A percentile compares a stretch with the other conserved stretches of the same genome.
These are phyloP conservation scores for Trichoderma cornu-damae DNA, from an alignment of 2,329 filamentous ascomycete genomes.

Conservation along the genomic window DNA sequence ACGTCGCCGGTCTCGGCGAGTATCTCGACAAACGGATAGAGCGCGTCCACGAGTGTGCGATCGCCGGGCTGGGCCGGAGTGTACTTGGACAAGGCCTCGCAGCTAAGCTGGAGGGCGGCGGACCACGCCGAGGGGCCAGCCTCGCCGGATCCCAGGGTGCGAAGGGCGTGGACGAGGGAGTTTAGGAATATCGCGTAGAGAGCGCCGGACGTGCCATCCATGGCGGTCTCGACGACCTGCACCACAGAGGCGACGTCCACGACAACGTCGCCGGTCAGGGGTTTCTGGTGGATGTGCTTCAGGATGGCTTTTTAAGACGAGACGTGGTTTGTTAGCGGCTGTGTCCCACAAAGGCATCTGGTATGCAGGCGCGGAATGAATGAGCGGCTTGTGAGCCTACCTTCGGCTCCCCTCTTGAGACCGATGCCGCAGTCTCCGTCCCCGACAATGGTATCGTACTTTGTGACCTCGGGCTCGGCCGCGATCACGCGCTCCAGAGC, in stretches of 20 bases:
- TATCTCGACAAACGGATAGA: conserved; percentile 78
- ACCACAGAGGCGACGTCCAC: conserved; percentile 50
- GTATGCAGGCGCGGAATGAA: not conserved
- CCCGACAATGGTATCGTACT: conserved; percentile 75
- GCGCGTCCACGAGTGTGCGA: conserved; percentile 81
- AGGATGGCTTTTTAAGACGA: conserved; percentile 45
- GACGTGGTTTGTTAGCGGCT: conserved; percentile 25
- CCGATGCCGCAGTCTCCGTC: conserved; percentile 89
- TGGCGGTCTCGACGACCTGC: conserved; percentile 50
- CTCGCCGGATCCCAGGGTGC: conserved; percentile 37
- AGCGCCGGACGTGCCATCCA: conserved; percentile 59
- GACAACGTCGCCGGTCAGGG: conserved; percentile 48
- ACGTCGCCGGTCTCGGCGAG: conserved; percentile 62
- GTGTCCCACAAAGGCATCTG: not conserved
- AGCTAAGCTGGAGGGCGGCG: conserved; percentile 64
- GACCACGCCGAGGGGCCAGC: conserved; percentile 46
- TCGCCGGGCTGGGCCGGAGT: conserved; percentile 88
- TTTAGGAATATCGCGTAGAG: conserved; percentile 82
- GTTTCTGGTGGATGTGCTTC: conserved; percentile 41
- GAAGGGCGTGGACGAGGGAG: conserved; percentile 64
- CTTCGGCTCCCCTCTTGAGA: conserved; percentile 80
- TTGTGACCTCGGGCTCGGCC: conserved; percentile 66
- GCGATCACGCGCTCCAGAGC: conserved; percentile 59
- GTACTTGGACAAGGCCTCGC: conserved; percentile 69
- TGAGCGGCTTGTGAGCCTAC: conserved; percentile 33